Evolutionary conservation across 2,329 filamentous ascomycete species (phyloP).

Genomic region (Ophiostoma piceae): DNA sequence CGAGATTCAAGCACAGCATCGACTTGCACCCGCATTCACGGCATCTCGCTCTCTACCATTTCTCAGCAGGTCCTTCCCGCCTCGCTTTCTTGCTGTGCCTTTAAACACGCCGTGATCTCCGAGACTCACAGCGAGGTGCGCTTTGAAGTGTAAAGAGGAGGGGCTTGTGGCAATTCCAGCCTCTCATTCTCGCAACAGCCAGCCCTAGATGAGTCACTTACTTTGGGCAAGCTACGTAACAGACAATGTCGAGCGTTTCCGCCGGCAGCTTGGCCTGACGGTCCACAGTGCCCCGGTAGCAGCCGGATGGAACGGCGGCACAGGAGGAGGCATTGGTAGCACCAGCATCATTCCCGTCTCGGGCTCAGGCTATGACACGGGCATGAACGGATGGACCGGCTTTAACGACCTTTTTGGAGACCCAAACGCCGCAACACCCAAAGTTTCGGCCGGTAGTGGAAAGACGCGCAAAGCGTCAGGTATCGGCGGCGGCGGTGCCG

Average conservation of each 20-base stretch:
- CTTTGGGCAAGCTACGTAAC: slow-evolving; percentile 96
- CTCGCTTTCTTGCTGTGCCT: slow-evolving; percentile 49
- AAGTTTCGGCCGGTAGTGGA: slow-evolving; percentile 22
- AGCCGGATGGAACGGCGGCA: slow-evolving; percentile 46
- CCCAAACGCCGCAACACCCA: slow-evolving; percentile 18
- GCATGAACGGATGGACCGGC: slow-evolving; percentile 31
- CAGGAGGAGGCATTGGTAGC: slow-evolving; percentile 18
- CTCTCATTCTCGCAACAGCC: not conserved
- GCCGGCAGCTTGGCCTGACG: slow-evolving; percentile 74
- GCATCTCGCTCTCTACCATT: not conserved
- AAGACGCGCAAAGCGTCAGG: slow-evolving; percentile 53
- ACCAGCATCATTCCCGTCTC: not conserved
- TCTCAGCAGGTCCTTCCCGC: slow-evolving; percentile 12
- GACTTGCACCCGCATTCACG: not conserved
- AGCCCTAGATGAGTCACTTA: slow-evolving; percentile 63
- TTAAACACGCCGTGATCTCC: slow-evolving; percentile 87
- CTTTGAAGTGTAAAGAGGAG: slow-evolving; percentile 48
- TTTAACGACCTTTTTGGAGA: slow-evolving; percentile 23
- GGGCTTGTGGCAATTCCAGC: slow-evolving; percentile 21
- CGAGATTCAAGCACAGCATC: not conserved
- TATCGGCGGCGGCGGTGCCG: slow-evolving; percentile 35
- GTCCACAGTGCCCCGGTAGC: slow-evolving; percentile 52
- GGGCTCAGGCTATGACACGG: not conserved
- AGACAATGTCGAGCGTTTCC: slow-evolving; percentile 95
- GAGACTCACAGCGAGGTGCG: slow-evolving; percentile 87